A percentile compares a stretch with the other conserved stretches of the same genome.
Conservation (phyloP, 2,329 filamentous ascomycete genomes). For the Neoscytalidium dimidiatum region DNA sequence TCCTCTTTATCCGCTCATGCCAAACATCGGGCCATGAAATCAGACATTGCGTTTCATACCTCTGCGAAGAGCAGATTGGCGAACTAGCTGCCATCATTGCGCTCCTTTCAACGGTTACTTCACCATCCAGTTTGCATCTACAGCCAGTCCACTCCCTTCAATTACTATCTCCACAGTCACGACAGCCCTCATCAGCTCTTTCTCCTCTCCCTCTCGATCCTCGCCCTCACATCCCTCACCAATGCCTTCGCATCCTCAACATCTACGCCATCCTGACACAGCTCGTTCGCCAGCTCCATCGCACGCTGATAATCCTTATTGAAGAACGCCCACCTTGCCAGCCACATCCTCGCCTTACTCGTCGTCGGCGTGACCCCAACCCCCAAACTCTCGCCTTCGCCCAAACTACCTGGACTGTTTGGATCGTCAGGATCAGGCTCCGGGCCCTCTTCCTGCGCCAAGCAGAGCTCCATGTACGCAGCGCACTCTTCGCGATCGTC, state of each 20-base stretch:
- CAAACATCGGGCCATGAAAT: no score
- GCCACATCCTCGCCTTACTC: slow-evolving; percentile 90
- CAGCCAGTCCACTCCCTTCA: no score
- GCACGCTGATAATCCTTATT: slow-evolving; percentile 74
- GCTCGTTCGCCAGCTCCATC: slow-evolving; percentile 79
- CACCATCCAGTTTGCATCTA: no score
- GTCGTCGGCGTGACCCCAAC: slow-evolving; percentile 90
- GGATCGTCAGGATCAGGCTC: slow-evolving; percentile 34
- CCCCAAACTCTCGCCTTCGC: slow-evolving; percentile 53
- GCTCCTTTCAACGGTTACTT: no score
- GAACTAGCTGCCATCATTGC: no score
- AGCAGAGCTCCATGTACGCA: slow-evolving; percentile 92
- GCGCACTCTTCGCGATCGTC: slow-evolving; percentile 78
- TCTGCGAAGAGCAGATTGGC: no score
- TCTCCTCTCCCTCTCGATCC: slow-evolving; percentile 57
- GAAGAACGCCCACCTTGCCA: slow-evolving; percentile 79
- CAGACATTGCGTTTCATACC: no score
- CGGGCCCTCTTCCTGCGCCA: slow-evolving; percentile 84
- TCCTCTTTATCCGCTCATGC: no score
- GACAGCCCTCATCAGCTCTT: background rate
- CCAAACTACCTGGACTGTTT: slow-evolving; percentile 27
- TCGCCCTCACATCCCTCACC: slow-evolving; percentile 79
- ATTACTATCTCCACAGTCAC: no score
- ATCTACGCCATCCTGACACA: slow-evolving; percentile 94
- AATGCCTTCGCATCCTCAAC: slow-evolving; percentile 96